Percentiles rank a stretch among this genome's conserved stretches.
phyloP scores from a whole-genome alignment of 257 asterid genomes.

The Cruciata laevipes region DNA sequence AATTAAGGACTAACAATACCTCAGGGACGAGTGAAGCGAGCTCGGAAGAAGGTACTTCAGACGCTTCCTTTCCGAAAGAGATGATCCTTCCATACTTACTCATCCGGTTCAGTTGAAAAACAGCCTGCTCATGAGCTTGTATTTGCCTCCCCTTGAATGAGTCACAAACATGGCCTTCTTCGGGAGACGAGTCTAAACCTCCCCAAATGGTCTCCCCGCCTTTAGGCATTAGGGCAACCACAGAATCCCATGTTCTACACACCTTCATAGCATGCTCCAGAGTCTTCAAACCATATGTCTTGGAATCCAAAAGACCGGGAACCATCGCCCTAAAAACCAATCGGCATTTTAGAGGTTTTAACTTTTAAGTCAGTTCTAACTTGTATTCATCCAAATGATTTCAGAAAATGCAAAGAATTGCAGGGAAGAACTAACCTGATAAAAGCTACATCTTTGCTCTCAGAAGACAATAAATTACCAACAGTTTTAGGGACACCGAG shows the following conservation, averaged over 20 bases:
- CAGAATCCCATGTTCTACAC: conserved; percentile 77
- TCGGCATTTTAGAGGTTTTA: neutral
- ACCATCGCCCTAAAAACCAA: conserved; percentile 64
- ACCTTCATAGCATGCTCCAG: conserved; percentile 71
- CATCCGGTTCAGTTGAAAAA: conserved; percentile 31
- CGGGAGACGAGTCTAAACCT: conserved; percentile 71
- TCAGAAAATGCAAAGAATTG: neutral
- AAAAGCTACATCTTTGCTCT: conserved; percentile 78
- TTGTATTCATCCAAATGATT: neutral
- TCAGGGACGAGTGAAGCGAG: conserved; percentile 28
- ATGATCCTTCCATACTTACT: conserved; percentile 64
- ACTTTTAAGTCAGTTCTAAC: neutral
- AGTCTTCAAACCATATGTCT: conserved; percentile 61
- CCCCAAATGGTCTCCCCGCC: conserved; percentile 97
- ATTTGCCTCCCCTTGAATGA: conserved; percentile 23
- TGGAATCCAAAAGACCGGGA: conserved; percentile 66
- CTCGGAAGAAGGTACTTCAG: conserved; percentile 51
- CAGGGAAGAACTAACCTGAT: conserved; percentile 43
- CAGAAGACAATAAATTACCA: conserved; percentile 62
- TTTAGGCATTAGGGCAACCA: conserved; percentile 71
- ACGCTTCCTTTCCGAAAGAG: conserved; percentile 62
- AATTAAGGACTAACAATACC: conserved; percentile 24
- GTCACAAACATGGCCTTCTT: conserved; percentile 57
- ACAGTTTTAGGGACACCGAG: conserved; percentile 87
- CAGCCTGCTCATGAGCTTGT: conserved; percentile 14